Conservation (phyloP, 768 basidiomycete genomes). For the Dentipellis fragilis region DNA sequence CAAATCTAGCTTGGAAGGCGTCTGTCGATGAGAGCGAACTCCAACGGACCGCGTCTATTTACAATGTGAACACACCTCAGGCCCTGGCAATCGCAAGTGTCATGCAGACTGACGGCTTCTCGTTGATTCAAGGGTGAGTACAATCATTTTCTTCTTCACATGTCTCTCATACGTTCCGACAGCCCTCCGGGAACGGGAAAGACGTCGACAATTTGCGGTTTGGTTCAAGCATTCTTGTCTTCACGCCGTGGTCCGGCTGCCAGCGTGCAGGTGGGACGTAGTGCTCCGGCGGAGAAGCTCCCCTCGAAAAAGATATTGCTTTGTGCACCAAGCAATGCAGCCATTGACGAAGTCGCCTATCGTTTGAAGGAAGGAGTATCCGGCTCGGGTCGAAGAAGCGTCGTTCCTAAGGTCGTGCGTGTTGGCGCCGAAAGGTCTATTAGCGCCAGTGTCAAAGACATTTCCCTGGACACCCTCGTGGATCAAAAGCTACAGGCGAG, state of each 20-base stretch:
- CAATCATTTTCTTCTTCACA: not conserved
- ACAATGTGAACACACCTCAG: conserved; percentile 87
- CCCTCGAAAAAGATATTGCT: conserved; percentile 69
- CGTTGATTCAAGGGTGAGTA: conserved; percentile 85
- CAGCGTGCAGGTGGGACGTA: conserved; percentile 38
- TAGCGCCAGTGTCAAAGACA: conserved; percentile 70
- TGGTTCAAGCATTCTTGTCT: conserved; percentile 77
- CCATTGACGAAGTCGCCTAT: conserved; percentile 90
- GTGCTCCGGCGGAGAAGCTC: conserved; percentile 29
- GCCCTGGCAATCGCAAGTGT: conserved; percentile 80
- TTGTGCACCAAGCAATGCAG: conserved; percentile 97
- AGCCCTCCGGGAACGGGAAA: conserved; percentile 98
- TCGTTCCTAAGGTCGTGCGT: conserved; percentile 79
- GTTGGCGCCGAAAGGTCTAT: conserved; percentile 71
- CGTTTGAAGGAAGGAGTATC: conserved; percentile 77
- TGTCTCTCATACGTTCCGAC: not conserved
- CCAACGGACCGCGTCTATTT: conserved; percentile 52
- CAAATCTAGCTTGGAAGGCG: conserved; percentile 42
- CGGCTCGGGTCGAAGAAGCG: conserved; percentile 39
- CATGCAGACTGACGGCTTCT: conserved; percentile 65
- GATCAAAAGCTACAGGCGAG: conserved; percentile 56
- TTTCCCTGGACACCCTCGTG: conserved; percentile 81
- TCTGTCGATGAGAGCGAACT: conserved; percentile 42
- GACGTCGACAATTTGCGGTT: conserved; percentile 92
- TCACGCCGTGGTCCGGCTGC: conserved; percentile 40